These are phyloP conservation scores for carrot (Daucus carota) DNA, from an alignment of 129 eudicot species.

Conservation along the genomic window DNA sequence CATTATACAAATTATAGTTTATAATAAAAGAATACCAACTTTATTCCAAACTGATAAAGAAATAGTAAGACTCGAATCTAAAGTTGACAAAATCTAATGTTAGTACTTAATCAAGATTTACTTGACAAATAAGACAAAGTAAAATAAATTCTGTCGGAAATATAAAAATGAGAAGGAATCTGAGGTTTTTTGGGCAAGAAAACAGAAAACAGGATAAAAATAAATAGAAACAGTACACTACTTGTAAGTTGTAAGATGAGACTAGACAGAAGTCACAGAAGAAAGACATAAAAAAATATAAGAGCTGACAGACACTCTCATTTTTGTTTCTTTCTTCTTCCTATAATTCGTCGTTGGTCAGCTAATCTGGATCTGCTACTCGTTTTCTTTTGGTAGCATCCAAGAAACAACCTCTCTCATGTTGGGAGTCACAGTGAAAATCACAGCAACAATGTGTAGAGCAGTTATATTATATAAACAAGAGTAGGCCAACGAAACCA, in stretches of 20 bases:
- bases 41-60: too few relatives aligned
- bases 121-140: neutral
- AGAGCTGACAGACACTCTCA: neutral
- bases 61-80: neutral
- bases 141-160: neutral
- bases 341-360: slow-evolving; percentile 5
- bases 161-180: neutral
- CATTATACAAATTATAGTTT: too few relatives aligned
- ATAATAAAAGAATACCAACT: neutral
- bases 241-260: too few relatives aligned
- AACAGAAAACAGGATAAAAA: too few relatives aligned
- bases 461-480: too few relatives aligned
- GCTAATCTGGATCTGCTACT: slow-evolving; percentile 5
- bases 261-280: neutral
- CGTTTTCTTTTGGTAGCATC: neutral
- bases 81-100: neutral
- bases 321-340: neutral
- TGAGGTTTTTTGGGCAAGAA: too few relatives aligned
- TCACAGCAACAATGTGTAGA: too few relatives aligned
- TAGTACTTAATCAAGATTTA: neutral
- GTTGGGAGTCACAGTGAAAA: too few relatives aligned
- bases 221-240: too few relatives aligned
- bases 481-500: too few relatives aligned
- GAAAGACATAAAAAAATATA: neutral
- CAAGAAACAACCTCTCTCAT: neutral